Evolutionary conservation across 2,329 filamentous ascomycete species (phyloP), one percentile per base, ranked within the genome.

Genomic region (Xylariaceae sp.): DNA sequence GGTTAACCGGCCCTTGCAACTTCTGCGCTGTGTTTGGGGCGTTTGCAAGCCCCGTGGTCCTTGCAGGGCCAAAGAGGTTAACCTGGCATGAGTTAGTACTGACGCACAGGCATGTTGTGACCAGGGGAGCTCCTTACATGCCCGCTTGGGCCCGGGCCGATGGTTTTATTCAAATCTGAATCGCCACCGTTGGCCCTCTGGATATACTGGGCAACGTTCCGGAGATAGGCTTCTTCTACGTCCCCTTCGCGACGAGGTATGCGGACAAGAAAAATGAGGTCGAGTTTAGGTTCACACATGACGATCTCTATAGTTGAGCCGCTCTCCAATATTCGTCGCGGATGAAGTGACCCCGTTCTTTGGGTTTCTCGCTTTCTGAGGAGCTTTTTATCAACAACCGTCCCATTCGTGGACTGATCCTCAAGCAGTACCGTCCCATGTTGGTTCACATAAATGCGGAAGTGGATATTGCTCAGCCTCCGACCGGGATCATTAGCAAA

Each of bases 401-500:
- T 97, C 18, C 92, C 92, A 55, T 97, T 98, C n/a, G 88, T 96
- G 0, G 92, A 97, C 58, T 81, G 76, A 57, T 98, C 92, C 60
- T 95, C 83, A 9, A 97, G 69, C 88, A 98, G 95, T 48, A 96
- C 73, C 40, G 85, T 81, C 18, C 85, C 87, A 47, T 86, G 78
- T n/a, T 80, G 70, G 53, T 94, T 98, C 52, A 95, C 73, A 57
- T 84, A 95, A 46, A 98, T 94, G 37, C 88, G 83, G 60, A 97
- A 98, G 60, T 98, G 92, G n/a, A 85, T 74, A 58, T 97, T 96
- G 68, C 90, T 97, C 43, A 98, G 75, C 30, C 85, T 76, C 59
- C 78, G 83, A 36, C 76, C 68, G 1, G 76, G 74, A 50, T 90
- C 83, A 47, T 81, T 71, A 24, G 67, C 61, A 33, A 87, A 78